Conservation (phyloP, 306 rosid species). For the Quercus gilva region DNA sequence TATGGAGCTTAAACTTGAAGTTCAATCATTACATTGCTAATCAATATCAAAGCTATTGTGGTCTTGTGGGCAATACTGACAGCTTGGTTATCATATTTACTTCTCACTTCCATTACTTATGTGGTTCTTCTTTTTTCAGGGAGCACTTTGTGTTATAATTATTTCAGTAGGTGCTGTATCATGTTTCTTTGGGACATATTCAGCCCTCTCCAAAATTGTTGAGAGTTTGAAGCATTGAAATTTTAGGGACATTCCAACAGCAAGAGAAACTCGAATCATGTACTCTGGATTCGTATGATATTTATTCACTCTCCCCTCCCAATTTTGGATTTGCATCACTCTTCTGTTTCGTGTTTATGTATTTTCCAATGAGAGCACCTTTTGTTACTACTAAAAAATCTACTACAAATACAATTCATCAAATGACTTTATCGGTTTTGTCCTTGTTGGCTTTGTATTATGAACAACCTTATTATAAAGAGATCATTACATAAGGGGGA, state of each 20-base stretch:
- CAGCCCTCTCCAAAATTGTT: slow-evolving; percentile 60
- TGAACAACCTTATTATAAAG: too few relatives aligned
- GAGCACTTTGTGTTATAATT: slow-evolving; percentile 43
- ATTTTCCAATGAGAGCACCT: neutral
- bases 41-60: too few relatives aligned
- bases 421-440: too few relatives aligned
- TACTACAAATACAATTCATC: too few relatives aligned
- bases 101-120: neutral
- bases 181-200: slow-evolving; percentile 65
- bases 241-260: neutral
- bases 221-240: slow-evolving; percentile 57
- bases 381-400: neutral
- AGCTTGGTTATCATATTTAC: too few relatives aligned
- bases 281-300: neutral
- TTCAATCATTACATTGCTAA: too few relatives aligned
- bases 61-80: too few relatives aligned
- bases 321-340: slow-evolving; percentile 10
- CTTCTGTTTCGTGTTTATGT: neutral
- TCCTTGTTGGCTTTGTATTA: too few relatives aligned
- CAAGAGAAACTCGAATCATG: slow-evolving; percentile 1
- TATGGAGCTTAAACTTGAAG: too few relatives aligned
- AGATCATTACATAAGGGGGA: too few relatives aligned
- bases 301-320: slow-evolving; percentile 9
- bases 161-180: slow-evolving; percentile 61
- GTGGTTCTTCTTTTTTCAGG: slow-evolving; percentile 37